A percentile compares a stretch with the other conserved stretches of the same genome.
These are phyloP conservation scores for Plasmodium reichenowi DNA, from an alignment of 169 alveolate species.

Conservation along the genomic window DNA sequence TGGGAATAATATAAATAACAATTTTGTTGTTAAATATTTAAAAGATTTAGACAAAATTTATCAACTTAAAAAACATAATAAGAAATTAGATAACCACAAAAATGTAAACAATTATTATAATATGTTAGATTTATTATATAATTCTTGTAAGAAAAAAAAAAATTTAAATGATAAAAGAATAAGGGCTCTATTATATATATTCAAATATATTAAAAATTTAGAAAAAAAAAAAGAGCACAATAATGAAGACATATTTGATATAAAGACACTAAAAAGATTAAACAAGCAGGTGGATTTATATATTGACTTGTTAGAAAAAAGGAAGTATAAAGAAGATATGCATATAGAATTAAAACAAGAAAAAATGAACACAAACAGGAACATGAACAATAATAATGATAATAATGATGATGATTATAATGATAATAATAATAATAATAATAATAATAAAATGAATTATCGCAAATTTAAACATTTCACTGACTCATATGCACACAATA, in stretches of 20 bases:
- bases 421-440: background rate
- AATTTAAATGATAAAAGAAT: constrained; percentile 35
- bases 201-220: constrained; percentile 44
- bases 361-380: background rate
- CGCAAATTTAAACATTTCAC: too few relatives aligned
- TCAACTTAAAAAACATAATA: constrained; percentile 19
- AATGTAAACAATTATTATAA: constrained; percentile 28
- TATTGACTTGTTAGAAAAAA: constrained; percentile 29
- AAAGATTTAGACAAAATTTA: constrained; percentile 34
- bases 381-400: background rate
- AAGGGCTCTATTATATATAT: constrained; percentile 34
- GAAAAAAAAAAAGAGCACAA: constrained; percentile 46
- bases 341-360: background rate
- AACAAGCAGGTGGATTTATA: constrained; percentile 63
- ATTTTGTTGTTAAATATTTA: constrained; percentile 37
- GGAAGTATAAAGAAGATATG: constrained; percentile 53
- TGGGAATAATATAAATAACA: background rate
- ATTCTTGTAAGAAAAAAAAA: constrained; percentile 37
- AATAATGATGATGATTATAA: background rate
- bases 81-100: constrained; percentile 12
- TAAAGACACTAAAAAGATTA: constrained; percentile 2
- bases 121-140: constrained; percentile 43
- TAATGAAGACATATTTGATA: constrained; percentile 32
- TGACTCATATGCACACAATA: background rate
- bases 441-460: too few relatives aligned